These are phyloP conservation scores for Mycena rosella DNA, from an alignment of 768 basidiomycete genomes.

Conservation along the genomic window DNA sequence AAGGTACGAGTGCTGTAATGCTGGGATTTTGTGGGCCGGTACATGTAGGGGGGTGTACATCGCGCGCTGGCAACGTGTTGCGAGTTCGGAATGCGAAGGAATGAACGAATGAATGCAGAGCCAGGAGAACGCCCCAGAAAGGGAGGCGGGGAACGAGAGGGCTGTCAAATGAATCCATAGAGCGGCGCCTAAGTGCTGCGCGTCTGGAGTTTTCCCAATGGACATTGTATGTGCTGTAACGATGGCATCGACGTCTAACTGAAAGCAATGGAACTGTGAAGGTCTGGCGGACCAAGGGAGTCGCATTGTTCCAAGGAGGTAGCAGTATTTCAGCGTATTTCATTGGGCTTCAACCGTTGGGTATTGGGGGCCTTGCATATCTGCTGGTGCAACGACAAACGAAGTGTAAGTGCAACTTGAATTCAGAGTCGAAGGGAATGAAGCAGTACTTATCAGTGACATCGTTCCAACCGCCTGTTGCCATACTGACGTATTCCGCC, in stretches of 20 bases:
- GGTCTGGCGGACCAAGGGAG: neutral
- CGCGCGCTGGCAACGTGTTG: neutral
- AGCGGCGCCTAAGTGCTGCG: neutral
- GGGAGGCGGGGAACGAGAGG: slow-evolving; percentile 2
- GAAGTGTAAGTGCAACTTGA: neutral
- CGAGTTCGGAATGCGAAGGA: neutral
- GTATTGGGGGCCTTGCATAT: neutral
- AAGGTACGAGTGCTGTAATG: neutral
- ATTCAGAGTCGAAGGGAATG: neutral
- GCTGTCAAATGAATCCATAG: slow-evolving; percentile 5
- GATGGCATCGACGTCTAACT: neutral
- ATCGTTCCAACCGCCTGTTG: slow-evolving; percentile 15
- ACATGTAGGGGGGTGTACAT: neutral
- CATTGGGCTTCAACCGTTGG: too few species aligned
- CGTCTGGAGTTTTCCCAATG: neutral
- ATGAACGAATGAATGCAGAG: neutral
- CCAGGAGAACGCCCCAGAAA: neutral
- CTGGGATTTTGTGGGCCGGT: neutral
- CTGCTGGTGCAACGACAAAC: neutral
- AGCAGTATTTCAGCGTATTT: neutral
- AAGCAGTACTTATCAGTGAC: neutral
- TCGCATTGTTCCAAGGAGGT: neutral
- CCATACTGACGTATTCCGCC: neutral
- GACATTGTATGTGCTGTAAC: slow-evolving; percentile 4
- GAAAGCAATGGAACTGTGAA: neutral